Evolutionary conservation across 176 grass and related monocot species (phyloP), one percentile per base, ranked within the genome.

Genomic region (Olyra latifolia): DNA sequence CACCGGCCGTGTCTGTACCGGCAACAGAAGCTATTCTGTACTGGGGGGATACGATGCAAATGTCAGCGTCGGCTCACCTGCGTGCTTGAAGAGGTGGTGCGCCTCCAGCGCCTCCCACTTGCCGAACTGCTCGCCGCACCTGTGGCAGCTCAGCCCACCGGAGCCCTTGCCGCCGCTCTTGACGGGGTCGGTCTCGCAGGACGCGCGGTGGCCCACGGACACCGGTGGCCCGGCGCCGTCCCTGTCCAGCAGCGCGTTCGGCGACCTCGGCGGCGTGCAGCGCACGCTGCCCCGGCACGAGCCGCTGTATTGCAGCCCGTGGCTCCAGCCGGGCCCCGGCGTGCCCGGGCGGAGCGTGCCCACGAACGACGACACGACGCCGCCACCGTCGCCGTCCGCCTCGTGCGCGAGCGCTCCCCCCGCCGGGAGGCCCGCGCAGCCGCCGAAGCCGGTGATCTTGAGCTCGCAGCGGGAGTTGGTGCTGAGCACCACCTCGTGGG

Each of bases 391-490:
- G 0, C 32, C 35, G 1, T 78, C 84, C 4, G 7, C 5, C 5
- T 71, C 82, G 27, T 71, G 19, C 12, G 29, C 32, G 25, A 2
- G 41, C 11, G 9, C 43, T 19, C 47, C 64, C 2, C 11, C 61
- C 15, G 38, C 50, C 0, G 53, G 45, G 54, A 80, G 52, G 80
- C 57, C 43, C 15, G 15, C 52, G 71, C 72, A 58, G 22, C 84
- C 78, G 22, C 91, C 88, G 62, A 85, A 91, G 7, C 92, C 95
- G 16, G 95, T 93, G 48, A 98, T 98, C 84, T 87, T 95, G 43
- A 98, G 90, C 74, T 98, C 95, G 64, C 95, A 98, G 71, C 92
- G 85, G 8, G 95, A 95, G 78, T 95, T 95, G 83, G 90, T 91
- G 90, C 95, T 91, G 57, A 95, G 84, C 12, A 98, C 89, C 20